These are phyloP conservation scores for Jaapia argillacea DNA, from an alignment of 768 basidiomycete species.

Conservation along the genomic window DNA sequence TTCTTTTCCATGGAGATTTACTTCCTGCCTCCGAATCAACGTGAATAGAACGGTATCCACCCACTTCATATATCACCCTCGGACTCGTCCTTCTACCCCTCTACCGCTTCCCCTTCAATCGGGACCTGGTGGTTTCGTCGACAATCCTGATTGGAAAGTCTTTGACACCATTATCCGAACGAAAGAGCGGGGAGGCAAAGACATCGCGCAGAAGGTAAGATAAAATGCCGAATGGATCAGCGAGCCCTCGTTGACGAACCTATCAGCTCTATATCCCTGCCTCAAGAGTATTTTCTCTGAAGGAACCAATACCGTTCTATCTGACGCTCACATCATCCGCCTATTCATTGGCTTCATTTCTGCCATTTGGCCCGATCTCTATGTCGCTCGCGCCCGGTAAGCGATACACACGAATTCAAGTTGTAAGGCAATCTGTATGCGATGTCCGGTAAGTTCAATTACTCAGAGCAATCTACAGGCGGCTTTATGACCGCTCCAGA, in stretches of 20 bases:
- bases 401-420: conserved; percentile 40
- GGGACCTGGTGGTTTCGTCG: neutral
- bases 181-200: conserved; percentile 9
- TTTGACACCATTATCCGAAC: conserved; percentile 23
- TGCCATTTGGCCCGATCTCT: conserved; percentile 45
- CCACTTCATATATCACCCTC: conserved; percentile 55
- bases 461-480: neutral
- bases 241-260: neutral
- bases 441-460: conserved; percentile 39
- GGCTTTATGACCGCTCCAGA: conserved; percentile 3
- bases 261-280: conserved; percentile 42
- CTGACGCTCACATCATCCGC: conserved; percentile 47
- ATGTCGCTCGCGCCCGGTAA: conserved; percentile 16
- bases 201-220: conserved; percentile 27
- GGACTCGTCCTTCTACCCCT: conserved; percentile 46
- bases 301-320: conserved; percentile 58
- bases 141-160: neutral
- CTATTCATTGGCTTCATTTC: conserved; percentile 46
- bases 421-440: conserved; percentile 59
- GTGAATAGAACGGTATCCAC: conserved; percentile 41
- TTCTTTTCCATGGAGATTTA: neutral
- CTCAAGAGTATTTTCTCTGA: conserved; percentile 47
- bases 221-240: neutral
- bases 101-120: conserved; percentile 24
- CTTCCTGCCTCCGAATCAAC: neutral